Evolutionary conservation across 768 basidiomycete species (phyloP).

Genomic region (Suillus subluteus): DNA sequence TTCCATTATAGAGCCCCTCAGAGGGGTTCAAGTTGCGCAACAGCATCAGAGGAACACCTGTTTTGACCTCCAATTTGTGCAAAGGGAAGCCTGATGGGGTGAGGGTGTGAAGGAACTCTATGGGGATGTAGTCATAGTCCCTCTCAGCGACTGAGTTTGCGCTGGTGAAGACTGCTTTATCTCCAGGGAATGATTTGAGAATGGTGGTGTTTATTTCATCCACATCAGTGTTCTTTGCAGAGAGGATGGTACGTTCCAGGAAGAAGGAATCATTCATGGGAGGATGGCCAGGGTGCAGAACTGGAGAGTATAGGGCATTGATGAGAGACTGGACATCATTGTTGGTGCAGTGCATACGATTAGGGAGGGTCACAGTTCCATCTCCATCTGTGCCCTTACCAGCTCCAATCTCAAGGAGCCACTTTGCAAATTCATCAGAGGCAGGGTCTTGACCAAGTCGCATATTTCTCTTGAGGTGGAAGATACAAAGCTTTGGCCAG

Average conservation of each 20-base stretch:
- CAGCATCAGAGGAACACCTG: constrained; percentile 43
- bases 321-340: constrained; percentile 11
- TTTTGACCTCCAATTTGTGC: constrained; percentile 37
- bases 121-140: constrained; percentile 30
- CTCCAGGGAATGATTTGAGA: constrained; percentile 26
- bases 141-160: constrained; percentile 33
- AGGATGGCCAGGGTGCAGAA: constrained; percentile 16
- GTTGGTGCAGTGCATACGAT: constrained; percentile 24
- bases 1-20: constrained; percentile 45
- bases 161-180: constrained; percentile 27
- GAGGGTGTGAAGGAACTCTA: constrained; percentile 45
- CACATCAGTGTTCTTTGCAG: constrained; percentile 33
- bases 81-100: constrained; percentile 43
- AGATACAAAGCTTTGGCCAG: constrained; percentile 38
- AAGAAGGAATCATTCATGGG: constrained; percentile 30
- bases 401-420: constrained; percentile 42
- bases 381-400: constrained; percentile 27
- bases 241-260: constrained; percentile 34
- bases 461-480: constrained; percentile 47
- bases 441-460: constrained; percentile 33
- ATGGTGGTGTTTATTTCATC: constrained; percentile 36
- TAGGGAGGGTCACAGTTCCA: constrained; percentile 28
- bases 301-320: constrained; percentile 26
- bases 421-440: constrained; percentile 37
- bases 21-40: constrained; percentile 46